Percentiles rank a stretch among this genome's conserved stretches.
These are phyloP conservation scores for Tricholoma sp. DNA, from an alignment of 768 basidiomycete species.

Conservation along the genomic window DNA sequence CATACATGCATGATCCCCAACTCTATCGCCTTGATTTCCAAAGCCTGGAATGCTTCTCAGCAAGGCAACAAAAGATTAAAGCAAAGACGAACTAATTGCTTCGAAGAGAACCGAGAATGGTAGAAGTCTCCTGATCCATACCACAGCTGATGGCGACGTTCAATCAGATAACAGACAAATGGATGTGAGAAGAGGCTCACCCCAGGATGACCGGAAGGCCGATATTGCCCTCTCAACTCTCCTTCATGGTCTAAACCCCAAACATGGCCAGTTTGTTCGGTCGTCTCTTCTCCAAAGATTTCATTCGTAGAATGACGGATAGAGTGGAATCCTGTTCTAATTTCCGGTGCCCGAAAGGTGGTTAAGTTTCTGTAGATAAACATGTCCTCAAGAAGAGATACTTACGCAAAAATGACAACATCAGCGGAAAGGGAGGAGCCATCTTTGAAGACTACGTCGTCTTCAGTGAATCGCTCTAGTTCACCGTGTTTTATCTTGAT, in stretches of 20 bases:
- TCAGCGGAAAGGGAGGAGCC: constrained; percentile 36
- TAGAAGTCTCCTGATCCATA: constrained; percentile 33
- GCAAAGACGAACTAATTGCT: constrained; percentile 26
- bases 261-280: constrained; percentile 23
- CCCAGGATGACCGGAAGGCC: constrained; percentile 38
- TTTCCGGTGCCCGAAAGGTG: background rate
- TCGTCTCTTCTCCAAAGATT: constrained; percentile 31
- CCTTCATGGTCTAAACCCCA: constrained; percentile 41
- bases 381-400: background rate
- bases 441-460: constrained; percentile 32
- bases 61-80: background rate
- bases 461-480: constrained; percentile 29
- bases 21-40: constrained; percentile 31
- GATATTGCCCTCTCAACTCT: constrained; percentile 30
- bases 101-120: constrained; percentile 27
- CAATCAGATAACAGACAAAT: background rate
- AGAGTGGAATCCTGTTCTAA: constrained; percentile 22
- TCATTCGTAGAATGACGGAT: constrained; percentile 24
- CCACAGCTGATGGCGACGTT: constrained; percentile 27
- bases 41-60: constrained; percentile 15
- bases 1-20: constrained; percentile 15
- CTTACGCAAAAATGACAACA: constrained; percentile 40
- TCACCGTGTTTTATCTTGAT: constrained; percentile 56
- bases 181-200: constrained; percentile 16
- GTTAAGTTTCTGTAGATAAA: background rate